Percentiles rank a stretch among this genome's conserved stretches.
Conservation (phyloP, 2,329 filamentous ascomycete genomes). For the Cryphonectria japonica region DNA sequence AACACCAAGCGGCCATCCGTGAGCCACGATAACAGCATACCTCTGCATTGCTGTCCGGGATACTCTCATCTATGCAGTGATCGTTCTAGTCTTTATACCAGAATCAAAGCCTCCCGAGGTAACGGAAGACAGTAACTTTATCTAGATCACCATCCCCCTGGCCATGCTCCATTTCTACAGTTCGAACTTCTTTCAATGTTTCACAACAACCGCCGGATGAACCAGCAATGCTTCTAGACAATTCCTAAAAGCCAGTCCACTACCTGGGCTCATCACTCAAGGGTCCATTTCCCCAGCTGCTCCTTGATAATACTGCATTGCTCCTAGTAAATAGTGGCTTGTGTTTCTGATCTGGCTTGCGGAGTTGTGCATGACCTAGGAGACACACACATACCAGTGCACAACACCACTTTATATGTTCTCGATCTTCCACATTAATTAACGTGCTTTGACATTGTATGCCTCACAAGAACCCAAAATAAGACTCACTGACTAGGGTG, state of each 20-base stretch:
- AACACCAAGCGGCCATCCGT: slow-evolving; percentile 36
- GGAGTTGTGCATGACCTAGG: slow-evolving; percentile 35
- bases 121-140: slow-evolving; percentile 1
- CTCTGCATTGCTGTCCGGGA: slow-evolving; percentile 33
- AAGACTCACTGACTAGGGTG: neutral
- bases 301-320: slow-evolving; percentile 8
- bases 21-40: slow-evolving; percentile 35
- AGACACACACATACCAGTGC: slow-evolving; percentile 34
- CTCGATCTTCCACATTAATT: slow-evolving; percentile 11
- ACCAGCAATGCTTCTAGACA: slow-evolving; percentile 35
- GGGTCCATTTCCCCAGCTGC: slow-evolving; percentile 34
- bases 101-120: neutral
- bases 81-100: slow-evolving; percentile 21
- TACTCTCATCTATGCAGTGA: slow-evolving; percentile 29
- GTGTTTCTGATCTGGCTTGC: slow-evolving; percentile 36
- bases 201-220: slow-evolving; percentile 31
- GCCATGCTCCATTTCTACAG: too few relatives aligned
- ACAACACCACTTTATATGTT: slow-evolving; percentile 20
- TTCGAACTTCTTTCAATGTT: too few relatives aligned
- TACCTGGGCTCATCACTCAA: slow-evolving; percentile 35
- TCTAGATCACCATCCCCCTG: slow-evolving; percentile 29
- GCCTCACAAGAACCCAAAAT: neutral
- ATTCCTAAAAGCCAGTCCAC: slow-evolving; percentile 35
- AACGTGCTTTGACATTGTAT: slow-evolving; percentile 10
- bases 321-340: slow-evolving; percentile 32